Evolutionary conservation across 768 basidiomycete species (phyloP), one percentile per base, ranked within the genome.

Genomic region (Calvatia gigantea): DNA sequence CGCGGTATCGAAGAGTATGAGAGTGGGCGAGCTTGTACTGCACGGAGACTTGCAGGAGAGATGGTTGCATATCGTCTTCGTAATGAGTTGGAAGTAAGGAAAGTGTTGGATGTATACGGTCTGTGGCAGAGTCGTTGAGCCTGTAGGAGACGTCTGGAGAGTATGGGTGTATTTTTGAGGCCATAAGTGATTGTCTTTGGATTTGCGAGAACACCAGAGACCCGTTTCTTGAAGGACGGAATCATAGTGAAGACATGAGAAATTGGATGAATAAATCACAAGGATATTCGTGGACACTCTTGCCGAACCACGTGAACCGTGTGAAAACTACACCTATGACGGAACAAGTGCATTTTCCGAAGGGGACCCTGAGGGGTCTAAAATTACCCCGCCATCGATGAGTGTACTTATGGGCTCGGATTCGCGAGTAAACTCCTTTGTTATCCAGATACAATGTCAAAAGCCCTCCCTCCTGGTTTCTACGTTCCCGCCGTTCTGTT

Each of bases 1-100:
- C 85, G 77, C n/a, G 94, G 94, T 58, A 97, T 88, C 8, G 92
- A 88, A 3, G 86, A 79, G 68, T 96, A 96, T 6, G 93, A 95
- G 27, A 93, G 75, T 8, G 87, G 83, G 33, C 91, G 84, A 38
- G 80, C 77, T 64, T 91, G 87, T 53, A 89, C 73, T 63, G 82
- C 80, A n/a, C 89, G 81, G 29, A 88, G 67, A 31, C 71, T 65
- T 32, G 75, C 67, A 4, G 74, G 69, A 0, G 72, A 64, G 15
- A 75, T 70, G 8, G 74, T 70, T 6, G 75, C 67, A 67, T 82
- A 77, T 29, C 79, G 75, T 52, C 75, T 69, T 33, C 84, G 76
- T 15, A 83, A 70, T 12, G 78, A 77, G n/a, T 77, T 76, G 29
- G 78, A 77, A 7, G 82, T 78, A 58, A 82, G 66, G 51, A 82